Percentiles rank a stretch among this genome's conserved stretches.
These are phyloP conservation scores for Scutellaria barbata DNA, from an alignment of 257 asterid species.

Conservation along the genomic window DNA sequence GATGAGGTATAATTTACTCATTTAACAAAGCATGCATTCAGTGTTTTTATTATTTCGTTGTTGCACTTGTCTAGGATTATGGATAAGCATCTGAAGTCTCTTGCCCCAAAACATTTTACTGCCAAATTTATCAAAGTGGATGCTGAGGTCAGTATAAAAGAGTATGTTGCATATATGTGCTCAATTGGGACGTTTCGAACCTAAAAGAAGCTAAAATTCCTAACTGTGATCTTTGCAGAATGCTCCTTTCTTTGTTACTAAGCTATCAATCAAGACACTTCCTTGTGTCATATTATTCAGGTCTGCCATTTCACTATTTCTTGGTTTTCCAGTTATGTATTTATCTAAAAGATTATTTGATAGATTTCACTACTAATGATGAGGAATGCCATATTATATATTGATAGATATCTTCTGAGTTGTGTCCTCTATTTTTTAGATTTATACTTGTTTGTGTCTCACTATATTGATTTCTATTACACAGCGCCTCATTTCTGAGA, in stretches of 20 bases:
- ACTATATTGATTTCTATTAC: not conserved
- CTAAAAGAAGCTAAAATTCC: constrained; percentile 24
- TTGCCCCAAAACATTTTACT: constrained; percentile 66
- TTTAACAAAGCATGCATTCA: constrained; percentile 14
- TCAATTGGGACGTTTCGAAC: not conserved
- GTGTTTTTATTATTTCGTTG: constrained; percentile 21
- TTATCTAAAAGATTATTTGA: not conserved
- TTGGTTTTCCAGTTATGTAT: constrained; percentile 9
- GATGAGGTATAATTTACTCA: constrained; percentile 4
- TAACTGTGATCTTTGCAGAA: constrained; percentile 50
- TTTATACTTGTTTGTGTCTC: constrained; percentile 7
- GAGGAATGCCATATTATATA: not conserved
- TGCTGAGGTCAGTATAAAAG: constrained; percentile 79
- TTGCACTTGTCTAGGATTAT: constrained; percentile 64
- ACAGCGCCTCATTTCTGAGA: not conserved
- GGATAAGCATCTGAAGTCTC: constrained; percentile 96
- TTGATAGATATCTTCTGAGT: constrained; percentile 10
- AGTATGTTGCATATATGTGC: constrained; percentile 23
- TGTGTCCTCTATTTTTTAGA: not conserved
- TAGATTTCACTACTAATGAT: not conserved
- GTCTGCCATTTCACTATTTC: constrained; percentile 42
- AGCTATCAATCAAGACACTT: constrained; percentile 84
- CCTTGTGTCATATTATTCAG: constrained; percentile 93
- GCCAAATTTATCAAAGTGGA: constrained; percentile 87
- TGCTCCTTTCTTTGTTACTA: constrained; percentile 92